Conservation (phyloP, 768 basidiomycete species). For the Mycena metata region DNA sequence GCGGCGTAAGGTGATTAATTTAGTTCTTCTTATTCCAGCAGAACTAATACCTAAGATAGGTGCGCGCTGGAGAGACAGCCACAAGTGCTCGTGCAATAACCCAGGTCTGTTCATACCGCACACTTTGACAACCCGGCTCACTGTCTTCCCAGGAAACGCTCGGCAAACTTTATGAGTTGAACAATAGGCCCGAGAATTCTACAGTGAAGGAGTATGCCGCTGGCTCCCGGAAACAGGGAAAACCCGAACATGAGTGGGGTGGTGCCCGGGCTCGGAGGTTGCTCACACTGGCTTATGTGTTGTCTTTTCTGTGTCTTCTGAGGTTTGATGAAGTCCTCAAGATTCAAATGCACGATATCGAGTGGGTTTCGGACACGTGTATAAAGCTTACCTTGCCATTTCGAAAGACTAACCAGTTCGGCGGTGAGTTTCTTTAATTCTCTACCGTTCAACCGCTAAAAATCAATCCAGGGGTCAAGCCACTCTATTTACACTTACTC, state of each 20-base stretch:
- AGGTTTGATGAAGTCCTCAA: slow-evolving; percentile 51
- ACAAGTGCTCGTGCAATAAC: slow-evolving; percentile 48
- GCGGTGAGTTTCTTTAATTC: background rate
- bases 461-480: background rate
- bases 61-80: slow-evolving; percentile 42
- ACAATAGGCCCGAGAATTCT: slow-evolving; percentile 32
- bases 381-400: slow-evolving; percentile 19
- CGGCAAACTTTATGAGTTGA: slow-evolving; percentile 42
- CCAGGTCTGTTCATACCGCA: slow-evolving; percentile 26
- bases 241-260: slow-evolving; percentile 43
- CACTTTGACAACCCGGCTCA: background rate
- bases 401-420: background rate
- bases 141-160: slow-evolving; percentile 42
- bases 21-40: background rate
- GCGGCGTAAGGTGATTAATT: slow-evolving; percentile 41
- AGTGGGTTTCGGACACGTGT: slow-evolving; percentile 15
- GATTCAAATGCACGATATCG: slow-evolving; percentile 47
- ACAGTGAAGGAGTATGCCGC: slow-evolving; percentile 15
- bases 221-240: background rate
- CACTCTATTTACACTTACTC: background rate
- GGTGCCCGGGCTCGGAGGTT: slow-evolving; percentile 43
- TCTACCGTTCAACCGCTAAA: too few species aligned
- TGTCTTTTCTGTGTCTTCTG: slow-evolving; percentile 50
- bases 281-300: slow-evolving; percentile 46
- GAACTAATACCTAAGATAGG: slow-evolving; percentile 2